Base-by-base conservation (phyloP, 83 land plant species). In the Larix sibirica region DNA sequence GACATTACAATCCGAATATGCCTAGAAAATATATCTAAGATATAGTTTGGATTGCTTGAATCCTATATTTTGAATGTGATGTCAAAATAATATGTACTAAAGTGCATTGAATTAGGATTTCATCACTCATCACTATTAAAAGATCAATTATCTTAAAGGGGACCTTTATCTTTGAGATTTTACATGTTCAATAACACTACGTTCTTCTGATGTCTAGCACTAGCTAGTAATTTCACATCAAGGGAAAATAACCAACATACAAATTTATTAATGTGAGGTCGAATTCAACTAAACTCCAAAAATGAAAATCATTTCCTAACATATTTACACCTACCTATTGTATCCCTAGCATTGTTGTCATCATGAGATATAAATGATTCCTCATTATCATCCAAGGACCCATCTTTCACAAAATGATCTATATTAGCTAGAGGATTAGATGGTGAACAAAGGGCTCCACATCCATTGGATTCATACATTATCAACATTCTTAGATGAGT, bases 41-140 rank as follows among this genome's bases (percentile, higher is more conserved):
- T 88, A 80, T 90, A 90, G 63, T 85, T 86, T 77, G 92, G 96
- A 91, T 91, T 97, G 20, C 94, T 95, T 73, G 94, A 96, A 83
- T 95, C 98, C 98, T 98, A 97, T 61, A 97, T 96, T 60, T 98
- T 79, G 76, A 97, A 96, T 74, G 95, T 97, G 83, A 90, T 94
- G 89, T 97, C 98, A 84, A 95, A 97, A 36, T 98, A 95, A 6
- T 98, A 97, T 40, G 98, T 97, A 36, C 96, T 96, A 76, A 97
- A 87, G 24, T 98, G 96, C 28, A 95, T 80, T 86, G 92, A 88
- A 84, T 89, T 94, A 58, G 99, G 95, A 84, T 98, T 97, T 61
- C 95, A 97, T 23, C 96, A 94, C 36, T 95, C 98, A 91, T 97
- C 96, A 47, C 96, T 95, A 16, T 94, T 92, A 21, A 95, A 78